phyloP scores from a whole-genome alignment of 2,329 filamentous ascomycete genomes.

The Colletotrichum higginsianum region DNA sequence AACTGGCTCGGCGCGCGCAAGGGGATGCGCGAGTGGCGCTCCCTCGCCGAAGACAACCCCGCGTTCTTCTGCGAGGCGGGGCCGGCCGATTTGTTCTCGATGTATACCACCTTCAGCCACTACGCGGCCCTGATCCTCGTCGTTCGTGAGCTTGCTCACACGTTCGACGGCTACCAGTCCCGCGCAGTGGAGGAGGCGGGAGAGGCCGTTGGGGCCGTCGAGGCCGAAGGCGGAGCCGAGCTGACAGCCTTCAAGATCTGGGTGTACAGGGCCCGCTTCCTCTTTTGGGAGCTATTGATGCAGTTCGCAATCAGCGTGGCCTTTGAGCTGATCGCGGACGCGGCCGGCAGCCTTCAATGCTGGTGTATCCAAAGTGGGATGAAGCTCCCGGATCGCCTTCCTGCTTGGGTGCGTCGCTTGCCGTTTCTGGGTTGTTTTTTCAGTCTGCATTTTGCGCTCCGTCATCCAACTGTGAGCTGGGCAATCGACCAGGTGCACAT shows the following conservation, averaged over 20 bases:
- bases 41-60: background rate
- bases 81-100: background rate
- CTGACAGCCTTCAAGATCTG: background rate
- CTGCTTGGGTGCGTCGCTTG: background rate
- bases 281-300: background rate
- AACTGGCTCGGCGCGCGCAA: too few species aligned
- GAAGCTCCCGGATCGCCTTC: background rate
- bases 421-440: background rate
- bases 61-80: background rate
- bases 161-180: background rate
- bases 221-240: background rate
- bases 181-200: too few species aligned
- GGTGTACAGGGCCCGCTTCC: background rate
- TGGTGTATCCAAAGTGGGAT: background rate
- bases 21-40: background rate
- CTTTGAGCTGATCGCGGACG: background rate
- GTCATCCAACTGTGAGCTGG: background rate
- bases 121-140: background rate
- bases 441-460: background rate
- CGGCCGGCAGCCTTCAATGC: background rate
- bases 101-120: background rate
- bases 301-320: background rate
- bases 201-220: background rate
- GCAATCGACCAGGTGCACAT: background rate
- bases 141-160: background rate